Base-by-base conservation (phyloP, 768 basidiomycete genomes). In the Tremella fuciformis region DNA sequence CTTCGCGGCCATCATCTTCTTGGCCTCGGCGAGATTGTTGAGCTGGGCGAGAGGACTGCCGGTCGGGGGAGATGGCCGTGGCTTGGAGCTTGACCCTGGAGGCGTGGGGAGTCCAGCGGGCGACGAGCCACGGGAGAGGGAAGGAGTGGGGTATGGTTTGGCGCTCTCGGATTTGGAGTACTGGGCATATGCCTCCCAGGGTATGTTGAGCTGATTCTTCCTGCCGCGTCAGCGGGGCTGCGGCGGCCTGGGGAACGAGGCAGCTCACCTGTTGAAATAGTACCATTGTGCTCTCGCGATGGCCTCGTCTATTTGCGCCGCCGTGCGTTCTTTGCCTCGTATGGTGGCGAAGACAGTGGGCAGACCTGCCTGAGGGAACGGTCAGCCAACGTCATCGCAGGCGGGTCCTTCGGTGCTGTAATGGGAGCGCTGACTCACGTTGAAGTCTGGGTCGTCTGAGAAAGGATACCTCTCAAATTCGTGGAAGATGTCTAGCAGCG, bases 241-340 rank as follows among this genome's bases (percentile, higher is more conserved):
- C 9, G 6, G 49, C 6, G 22, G 49, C 21, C 49, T 50, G 49
- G 25, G 3, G 25, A 19, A 4, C 19, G 37, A n/a, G 9, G 22
- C 9, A 18, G 46, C 62, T 58, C 39, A 65, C 66, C 60, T 42
- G 11, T 51, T 66, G 38, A 63, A 70, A 50, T 70, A 70, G 53
- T 65, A 70, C 69, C 69, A 70, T 42, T 70, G 69, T 38, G 69
- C 66, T 42, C 67, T 49, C 13, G 55, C 64, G 8, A 70, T 67
- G 38, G 65, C 63, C 53, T 67, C 64, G 50, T 70, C 69, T 19
- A 70, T 67, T 49, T 66, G 62, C 18, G 53, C 56, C 25, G 65
- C 49, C 16, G 54, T 47, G 24, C 60, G 61, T 24, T 63, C 59
- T 18, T 48, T 54, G 6, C 61, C 66, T 41, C 63, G 58, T 13